Evolutionary conservation across 148 eudicot species (phyloP), one percentile per base, ranked within the genome.

Genomic region (Fagopyrum tataricum): DNA sequence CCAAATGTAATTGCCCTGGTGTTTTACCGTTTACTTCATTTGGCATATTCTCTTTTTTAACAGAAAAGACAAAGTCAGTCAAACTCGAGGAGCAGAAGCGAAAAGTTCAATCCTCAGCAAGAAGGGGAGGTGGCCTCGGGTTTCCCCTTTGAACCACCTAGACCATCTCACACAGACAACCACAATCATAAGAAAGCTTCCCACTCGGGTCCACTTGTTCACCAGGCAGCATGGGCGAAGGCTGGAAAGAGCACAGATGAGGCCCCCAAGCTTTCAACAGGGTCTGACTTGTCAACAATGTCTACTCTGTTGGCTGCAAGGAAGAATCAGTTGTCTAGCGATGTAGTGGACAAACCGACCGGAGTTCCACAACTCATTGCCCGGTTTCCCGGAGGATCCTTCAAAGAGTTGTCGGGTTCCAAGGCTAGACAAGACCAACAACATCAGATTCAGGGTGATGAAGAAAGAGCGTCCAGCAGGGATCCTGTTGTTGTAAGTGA

Each of bases 41-140:
- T 7, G 68, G 24, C 20, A 51, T 2, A 4, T 71, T n/a, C 37
- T 39, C 44, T 4, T 40, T 8, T 4, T 40, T 8, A 43, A 56
- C 85, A 96, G 99, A 96, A 86, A 87, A 81, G 92, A 75, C 90
- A 83, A 74, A 84, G 81, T 59, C 91, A 85, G 61, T 72, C 85
- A 61, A 82, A 81, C 80, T 81, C 91, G 47, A 90, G 87, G 84
- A 90, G 98, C 76, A 87, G 96, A 77, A 95, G 99, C 76, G 99
- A 96, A 81, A 90, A 85, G 85, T 96, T 96, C 84, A 89, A 76
- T 73, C 83, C 90, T 79, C 89, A 87, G 68, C 94, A 84, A 56
- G 99, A 92, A 84, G 99, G 92, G 51, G 84, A 95, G 51, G 84
- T 80, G 62, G 99, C 96, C 71, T 90, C 99, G 24, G 99, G 99